A percentile compares a stretch with the other conserved stretches of the same genome.
phyloP scores from a whole-genome alignment of 768 basidiomycete species.

The Sporobolomyces roseus region DNA sequence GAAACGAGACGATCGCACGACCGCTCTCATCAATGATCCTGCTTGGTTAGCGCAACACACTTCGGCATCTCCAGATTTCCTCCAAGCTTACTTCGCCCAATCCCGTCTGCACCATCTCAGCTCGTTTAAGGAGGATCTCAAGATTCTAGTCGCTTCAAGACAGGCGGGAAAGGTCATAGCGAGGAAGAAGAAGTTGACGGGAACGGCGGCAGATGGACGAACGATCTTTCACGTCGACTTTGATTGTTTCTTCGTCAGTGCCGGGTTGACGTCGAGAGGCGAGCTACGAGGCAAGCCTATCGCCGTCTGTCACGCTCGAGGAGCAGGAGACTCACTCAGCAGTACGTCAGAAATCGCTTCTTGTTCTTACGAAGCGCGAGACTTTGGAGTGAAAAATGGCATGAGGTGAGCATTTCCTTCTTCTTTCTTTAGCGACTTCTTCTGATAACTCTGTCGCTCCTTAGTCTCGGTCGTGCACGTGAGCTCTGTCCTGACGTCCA shows the following conservation, averaged over 20 bases:
- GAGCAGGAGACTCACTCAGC: slow-evolving; percentile 56
- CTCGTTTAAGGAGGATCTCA: slow-evolving; percentile 87
- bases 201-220: slow-evolving; percentile 47
- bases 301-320: slow-evolving; percentile 89
- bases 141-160: slow-evolving; percentile 70
- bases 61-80: slow-evolving; percentile 70
- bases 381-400: slow-evolving; percentile 82
- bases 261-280: slow-evolving; percentile 68
- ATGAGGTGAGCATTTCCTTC: slow-evolving; percentile 67
- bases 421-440: background rate
- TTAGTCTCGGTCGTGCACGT: slow-evolving; percentile 72
- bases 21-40: slow-evolving; percentile 73
- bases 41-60: slow-evolving; percentile 86
- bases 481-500: slow-evolving; percentile 67
- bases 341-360: slow-evolving; percentile 95
- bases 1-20: slow-evolving; percentile 54
- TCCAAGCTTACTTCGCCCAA: slow-evolving; percentile 72
- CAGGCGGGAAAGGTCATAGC: slow-evolving; percentile 62
- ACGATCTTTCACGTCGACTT: slow-evolving; percentile 60
- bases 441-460: background rate
- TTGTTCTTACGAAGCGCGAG: slow-evolving; percentile 86
- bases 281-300: slow-evolving; percentile 80
- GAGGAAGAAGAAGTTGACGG: slow-evolving; percentile 34
- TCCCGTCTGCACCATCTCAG: slow-evolving; percentile 89
- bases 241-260: slow-evolving; percentile 94